phyloP scores from a whole-genome alignment of 345 rosid species.

The Gossypium herbaceum region DNA sequence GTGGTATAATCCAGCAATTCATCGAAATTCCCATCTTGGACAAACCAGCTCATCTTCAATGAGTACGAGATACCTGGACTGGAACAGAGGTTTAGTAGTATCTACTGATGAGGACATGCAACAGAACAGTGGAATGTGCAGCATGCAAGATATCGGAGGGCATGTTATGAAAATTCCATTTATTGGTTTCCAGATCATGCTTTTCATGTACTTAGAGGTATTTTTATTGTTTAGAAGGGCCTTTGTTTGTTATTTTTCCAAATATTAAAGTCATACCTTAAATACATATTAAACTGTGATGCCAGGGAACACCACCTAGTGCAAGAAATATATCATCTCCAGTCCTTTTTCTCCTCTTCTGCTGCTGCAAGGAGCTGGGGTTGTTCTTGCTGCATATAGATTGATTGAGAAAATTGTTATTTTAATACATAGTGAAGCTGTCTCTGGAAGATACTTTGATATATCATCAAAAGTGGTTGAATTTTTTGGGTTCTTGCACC shows the following conservation, averaged over 20 bases:
- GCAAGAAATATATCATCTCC: constrained; percentile 53
- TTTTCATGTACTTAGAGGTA: constrained; percentile 93
- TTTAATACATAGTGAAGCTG: constrained; percentile 35
- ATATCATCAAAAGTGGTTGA: constrained; percentile 54
- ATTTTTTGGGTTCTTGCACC: constrained; percentile 65
- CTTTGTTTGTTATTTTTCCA: not conserved
- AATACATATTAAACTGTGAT: not conserved
- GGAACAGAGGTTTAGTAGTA: constrained; percentile 64
- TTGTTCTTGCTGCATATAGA: constrained; percentile 58
- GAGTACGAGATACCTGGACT: constrained; percentile 55
- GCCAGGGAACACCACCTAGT: constrained; percentile 74
- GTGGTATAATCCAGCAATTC: constrained; percentile 90
- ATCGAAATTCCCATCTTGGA: constrained; percentile 48
- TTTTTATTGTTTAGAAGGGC: constrained; percentile 8
- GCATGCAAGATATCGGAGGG: constrained; percentile 81
- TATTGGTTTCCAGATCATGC: constrained; percentile 64
- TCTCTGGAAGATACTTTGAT: constrained; percentile 41
- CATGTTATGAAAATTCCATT: constrained; percentile 86
- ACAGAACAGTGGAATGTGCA: constrained; percentile 50
- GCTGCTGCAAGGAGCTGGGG: constrained; percentile 84
- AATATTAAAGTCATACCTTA: constrained; percentile 1
- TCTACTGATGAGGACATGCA: constrained; percentile 54
- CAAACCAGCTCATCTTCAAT: constrained; percentile 58
- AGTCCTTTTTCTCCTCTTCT: constrained; percentile 62
- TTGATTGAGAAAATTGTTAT: constrained; percentile 57